Evolutionary conservation across 352 stramenopile genomes (phyloP).

Genomic region (Elongisporangium anandrum): DNA sequence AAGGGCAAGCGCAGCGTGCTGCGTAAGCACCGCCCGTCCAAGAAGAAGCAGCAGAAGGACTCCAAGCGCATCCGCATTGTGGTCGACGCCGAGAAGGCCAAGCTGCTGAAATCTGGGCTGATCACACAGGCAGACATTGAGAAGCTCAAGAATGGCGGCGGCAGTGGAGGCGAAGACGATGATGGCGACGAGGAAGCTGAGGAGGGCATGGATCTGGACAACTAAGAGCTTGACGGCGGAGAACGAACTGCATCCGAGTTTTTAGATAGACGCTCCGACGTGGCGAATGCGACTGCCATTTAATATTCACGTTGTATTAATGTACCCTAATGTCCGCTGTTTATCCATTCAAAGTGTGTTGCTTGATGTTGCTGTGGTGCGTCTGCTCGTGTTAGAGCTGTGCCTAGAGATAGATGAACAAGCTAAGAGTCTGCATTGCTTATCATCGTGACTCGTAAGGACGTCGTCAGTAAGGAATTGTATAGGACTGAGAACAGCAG

Average conservation of each 20-base stretch:
- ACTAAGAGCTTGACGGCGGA: too few relatives aligned
- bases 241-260: background rate
- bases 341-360: background rate
- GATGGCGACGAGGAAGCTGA: slow-evolving; percentile 25
- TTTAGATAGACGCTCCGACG: background rate
- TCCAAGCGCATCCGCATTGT: slow-evolving; percentile 72
- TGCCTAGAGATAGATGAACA: too few relatives aligned
- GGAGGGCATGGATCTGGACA: slow-evolving; percentile 47
- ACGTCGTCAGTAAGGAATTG: too few relatives aligned
- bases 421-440: too few relatives aligned
- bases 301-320: background rate
- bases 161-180: slow-evolving; percentile 24
- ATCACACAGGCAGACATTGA: slow-evolving; percentile 83
- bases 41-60: slow-evolving; percentile 87
- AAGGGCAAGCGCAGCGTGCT: slow-evolving; percentile 54
- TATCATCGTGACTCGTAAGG: too few relatives aligned
- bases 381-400: too few relatives aligned
- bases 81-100: slow-evolving; percentile 66
- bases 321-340: background rate
- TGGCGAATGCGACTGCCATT: background rate
- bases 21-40: slow-evolving; percentile 63
- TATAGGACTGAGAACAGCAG: too few relatives aligned
- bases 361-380: too few relatives aligned
- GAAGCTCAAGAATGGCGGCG: slow-evolving; percentile 66
- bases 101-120: slow-evolving; percentile 72